These are phyloP conservation scores for Dipteronia dyeriana DNA, from an alignment of 345 rosid species.

Conservation along the genomic window DNA sequence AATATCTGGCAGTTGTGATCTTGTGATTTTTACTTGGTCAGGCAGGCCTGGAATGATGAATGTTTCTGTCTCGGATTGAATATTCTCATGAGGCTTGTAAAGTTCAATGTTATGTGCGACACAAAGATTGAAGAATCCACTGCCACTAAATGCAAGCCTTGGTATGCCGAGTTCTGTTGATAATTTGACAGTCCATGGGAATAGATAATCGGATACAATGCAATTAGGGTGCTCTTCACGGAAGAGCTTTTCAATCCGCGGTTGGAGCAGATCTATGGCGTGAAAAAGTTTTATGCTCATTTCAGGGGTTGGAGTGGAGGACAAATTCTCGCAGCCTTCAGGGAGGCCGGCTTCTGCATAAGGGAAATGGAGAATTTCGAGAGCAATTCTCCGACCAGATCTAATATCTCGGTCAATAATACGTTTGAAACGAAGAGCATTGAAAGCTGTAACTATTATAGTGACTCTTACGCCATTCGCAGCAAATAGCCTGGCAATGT, in stretches of 20 bases:
- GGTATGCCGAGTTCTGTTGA: conserved; percentile 31
- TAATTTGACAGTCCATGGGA: conserved; percentile 24
- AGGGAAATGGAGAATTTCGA: conserved; percentile 29
- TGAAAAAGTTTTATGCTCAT: conserved; percentile 20
- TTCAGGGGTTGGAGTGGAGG: conserved; percentile 25
- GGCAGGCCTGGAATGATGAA: conserved; percentile 32
- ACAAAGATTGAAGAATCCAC: conserved; percentile 20
- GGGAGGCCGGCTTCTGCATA: conserved; percentile 30
- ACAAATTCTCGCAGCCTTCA: conserved; percentile 32
- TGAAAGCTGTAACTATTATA: conserved; percentile 28
- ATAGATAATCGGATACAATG: conserved; percentile 35
- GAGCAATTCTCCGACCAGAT: conserved; percentile 21
- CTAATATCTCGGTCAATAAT: conserved; percentile 21
- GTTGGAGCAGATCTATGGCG: conserved; percentile 22
- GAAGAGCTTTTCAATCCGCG: conserved; percentile 10
- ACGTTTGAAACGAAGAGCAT: conserved; percentile 24
- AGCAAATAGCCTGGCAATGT: conserved; percentile 36
- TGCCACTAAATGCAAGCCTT: conserved; percentile 22
- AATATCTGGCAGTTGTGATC: conserved; percentile 38
- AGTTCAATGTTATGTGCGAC: conserved; percentile 25
- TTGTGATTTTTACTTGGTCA: conserved; percentile 25
- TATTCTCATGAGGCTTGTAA: conserved; percentile 20
- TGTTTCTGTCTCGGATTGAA: conserved; percentile 19
- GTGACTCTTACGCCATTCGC: conserved; percentile 26
- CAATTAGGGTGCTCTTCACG: conserved; percentile 26